Evolutionary conservation across 1,284 basidiomycete genomes (phyloP), one percentile per base, ranked within the genome.

Genomic region (Jaminaea rosea): DNA sequence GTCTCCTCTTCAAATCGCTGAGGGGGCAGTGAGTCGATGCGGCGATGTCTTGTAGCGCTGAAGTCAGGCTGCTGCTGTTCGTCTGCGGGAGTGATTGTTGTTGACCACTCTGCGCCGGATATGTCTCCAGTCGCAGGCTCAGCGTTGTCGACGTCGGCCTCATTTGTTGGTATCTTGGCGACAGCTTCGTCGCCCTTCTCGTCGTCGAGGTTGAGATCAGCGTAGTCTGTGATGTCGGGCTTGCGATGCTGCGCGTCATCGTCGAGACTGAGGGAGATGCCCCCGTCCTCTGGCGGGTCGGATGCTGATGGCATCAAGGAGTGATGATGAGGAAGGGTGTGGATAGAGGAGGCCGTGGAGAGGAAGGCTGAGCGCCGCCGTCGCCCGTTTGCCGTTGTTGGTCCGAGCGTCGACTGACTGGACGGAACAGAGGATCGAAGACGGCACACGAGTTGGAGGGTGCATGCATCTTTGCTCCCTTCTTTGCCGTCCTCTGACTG

Each of bases 11-110:
- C 24, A 31, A 34, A 47, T 11, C 28, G 13, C 26, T 47, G 26
- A 21, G 46, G 46, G 4, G 32, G 29, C 29, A 47, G 26, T 13
- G 46, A 47, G 11, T 47, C 46, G 29, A 47, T 29, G 15, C 46
- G 46, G 15, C 10, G 19, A 23, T 47, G 46, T 26, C 19, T 21
- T 34, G 39, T 24, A n/a, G 17, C 39, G 39, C 19, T 9, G 39
- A 15, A 24, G 39, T 42, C 19, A 23, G 19, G 19, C 29, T 31
- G 8, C 15, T 42, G 19, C 11, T 21, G 5, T 23, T 42, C 39
- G 5, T 15, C 39, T 4, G 4, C 4, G 5, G 39, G 39, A 42
- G 39, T 23, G 11, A 42, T 23, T 21, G 39, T 23, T 6, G 39
- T 23, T 3, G 39, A 42, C 39, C 39, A 42, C 6, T n/a, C 39